Evolutionary conservation across 2,329 filamentous ascomycete species (phyloP).

Genomic region (Lizonia empirigonia): DNA sequence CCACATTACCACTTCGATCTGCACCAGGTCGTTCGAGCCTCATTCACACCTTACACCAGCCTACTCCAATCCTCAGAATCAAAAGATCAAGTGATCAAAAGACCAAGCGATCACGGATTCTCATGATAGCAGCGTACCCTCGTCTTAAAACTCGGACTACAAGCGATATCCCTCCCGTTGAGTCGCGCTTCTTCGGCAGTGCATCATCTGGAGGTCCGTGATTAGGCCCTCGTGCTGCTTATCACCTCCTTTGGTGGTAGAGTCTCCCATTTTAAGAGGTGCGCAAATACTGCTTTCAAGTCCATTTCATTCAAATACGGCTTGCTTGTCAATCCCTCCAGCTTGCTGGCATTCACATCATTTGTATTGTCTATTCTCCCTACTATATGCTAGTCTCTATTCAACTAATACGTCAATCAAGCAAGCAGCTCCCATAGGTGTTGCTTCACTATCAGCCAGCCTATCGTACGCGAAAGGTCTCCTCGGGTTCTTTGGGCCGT

Average conservation of each 20-base stretch:
- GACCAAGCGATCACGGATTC: constrained; percentile 13
- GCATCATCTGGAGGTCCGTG: constrained; percentile 26
- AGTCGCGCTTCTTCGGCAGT: constrained; percentile 28
- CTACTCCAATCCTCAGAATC: background rate
- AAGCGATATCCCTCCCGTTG: constrained; percentile 29
- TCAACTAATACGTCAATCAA: constrained; percentile 36
- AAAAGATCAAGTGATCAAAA: too few relatives aligned
- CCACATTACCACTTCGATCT: constrained; percentile 14
- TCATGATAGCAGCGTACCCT: constrained; percentile 29
- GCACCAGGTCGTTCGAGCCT: background rate
- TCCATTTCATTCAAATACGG: constrained; percentile 31
- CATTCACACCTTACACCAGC: background rate
- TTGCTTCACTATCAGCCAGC: constrained; percentile 25
- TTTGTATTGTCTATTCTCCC: constrained; percentile 3
- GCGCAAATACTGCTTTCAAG: constrained; percentile 39
- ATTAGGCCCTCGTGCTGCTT: constrained; percentile 32
- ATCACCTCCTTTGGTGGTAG: constrained; percentile 27
- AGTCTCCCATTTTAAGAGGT: constrained; percentile 38
- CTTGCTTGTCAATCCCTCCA: constrained; percentile 17
- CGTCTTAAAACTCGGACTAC: constrained; percentile 33
- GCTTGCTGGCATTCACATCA: constrained; percentile 1
- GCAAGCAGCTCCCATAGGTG: constrained; percentile 9
- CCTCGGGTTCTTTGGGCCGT: constrained; percentile 28
- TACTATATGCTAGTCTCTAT: constrained; percentile 18
- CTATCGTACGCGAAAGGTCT: constrained; percentile 35